Evolutionary conservation across 441 rosid genomes (phyloP).

Genomic region (Kokia cookei): DNA sequence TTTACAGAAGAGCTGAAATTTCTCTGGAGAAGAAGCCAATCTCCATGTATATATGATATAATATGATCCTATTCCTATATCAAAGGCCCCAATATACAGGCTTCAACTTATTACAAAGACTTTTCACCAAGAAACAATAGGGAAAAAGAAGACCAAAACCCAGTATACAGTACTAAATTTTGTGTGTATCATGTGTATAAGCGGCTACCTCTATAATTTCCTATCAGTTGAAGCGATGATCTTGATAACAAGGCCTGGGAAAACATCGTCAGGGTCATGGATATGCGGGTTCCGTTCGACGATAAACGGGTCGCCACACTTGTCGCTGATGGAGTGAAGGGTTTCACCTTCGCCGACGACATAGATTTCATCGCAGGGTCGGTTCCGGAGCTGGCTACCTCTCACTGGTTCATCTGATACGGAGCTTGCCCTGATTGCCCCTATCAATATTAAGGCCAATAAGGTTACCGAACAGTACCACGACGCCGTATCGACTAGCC

Average conservation of each 20-base stretch:
- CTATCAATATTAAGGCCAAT: constrained; percentile 48
- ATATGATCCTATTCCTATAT: not conserved
- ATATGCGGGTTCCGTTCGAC: constrained; percentile 95
- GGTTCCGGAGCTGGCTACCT: constrained; percentile 35
- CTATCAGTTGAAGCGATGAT: constrained; percentile 34
- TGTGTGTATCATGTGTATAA: not conserved
- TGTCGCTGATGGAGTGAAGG: constrained; percentile 77
- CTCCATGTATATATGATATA: not conserved
- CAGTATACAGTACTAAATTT: not conserved
- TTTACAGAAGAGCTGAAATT: not conserved
- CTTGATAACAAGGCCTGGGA: constrained; percentile 85
- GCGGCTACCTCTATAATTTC: not conserved
- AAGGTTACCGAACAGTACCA: constrained; percentile 63
- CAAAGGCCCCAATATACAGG: not conserved
- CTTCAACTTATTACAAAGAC: not conserved
- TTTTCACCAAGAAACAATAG: not conserved
- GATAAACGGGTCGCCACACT: constrained; percentile 86
- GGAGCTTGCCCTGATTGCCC: constrained; percentile 37
- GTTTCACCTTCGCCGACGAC: constrained; percentile 94
- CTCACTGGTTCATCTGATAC: constrained; percentile 18
- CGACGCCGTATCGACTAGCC: constrained; percentile 42
- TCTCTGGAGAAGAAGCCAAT: not conserved
- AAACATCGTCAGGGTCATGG: constrained; percentile 95
- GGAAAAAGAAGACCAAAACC: not conserved
- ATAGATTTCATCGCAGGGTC: constrained; percentile 87